Base-by-base conservation (phyloP, 495 filamentous ascomycete species). In the Aspergillus cavernicola region DNA sequence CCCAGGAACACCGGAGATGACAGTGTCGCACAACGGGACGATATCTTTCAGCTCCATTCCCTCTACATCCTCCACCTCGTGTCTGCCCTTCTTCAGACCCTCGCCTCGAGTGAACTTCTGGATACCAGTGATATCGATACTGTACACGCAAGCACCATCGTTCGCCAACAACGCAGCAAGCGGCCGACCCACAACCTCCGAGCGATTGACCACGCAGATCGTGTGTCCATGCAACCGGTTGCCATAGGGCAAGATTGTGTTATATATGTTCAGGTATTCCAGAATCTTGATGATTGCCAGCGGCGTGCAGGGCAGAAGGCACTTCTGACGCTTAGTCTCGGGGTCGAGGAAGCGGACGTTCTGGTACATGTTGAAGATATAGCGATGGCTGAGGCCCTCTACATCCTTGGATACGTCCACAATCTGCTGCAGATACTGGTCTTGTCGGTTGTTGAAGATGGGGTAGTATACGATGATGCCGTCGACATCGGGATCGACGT, bases 331-430 rank as follows among this genome's bases (percentile, higher is more conserved):
- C 66, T 91, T 88, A 24, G 73, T 63, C 16, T 84, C 82, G 11
- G 80, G 73, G 74, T 98, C 93, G 29, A 98, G 78, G 75, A 90
- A 97, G 43, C 93, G 89, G 62, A 93, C 82, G 72, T 98, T 98
- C 76, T 97, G 87, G 76, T 97, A 98, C 90, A 98, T 95, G 79
- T 98, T 98, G 81, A 92, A 93, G 63, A 97, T 85, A 72, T 97
- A 93, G 52, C 80, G 85, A 67, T 97, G 92, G 59, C 85, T 91
- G 47, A 98, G 85, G 19, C 93, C 93, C 63, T 98, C 93, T 51
- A 98, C 93, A 59, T 98, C 93, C 71, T 98, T 98, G 66, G 75
- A 67, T 40, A 95, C 80, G 49, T 88, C 80, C 19, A 95, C 89
- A n/a, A 95, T 86, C 72, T 97, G 90, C 73, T 97, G 93, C 53